Percentiles rank a stretch among this genome's conserved stretches.
Evolutionary conservation across 495 filamentous ascomycete genomes (phyloP).

Genomic region (Neurospora africana): DNA sequence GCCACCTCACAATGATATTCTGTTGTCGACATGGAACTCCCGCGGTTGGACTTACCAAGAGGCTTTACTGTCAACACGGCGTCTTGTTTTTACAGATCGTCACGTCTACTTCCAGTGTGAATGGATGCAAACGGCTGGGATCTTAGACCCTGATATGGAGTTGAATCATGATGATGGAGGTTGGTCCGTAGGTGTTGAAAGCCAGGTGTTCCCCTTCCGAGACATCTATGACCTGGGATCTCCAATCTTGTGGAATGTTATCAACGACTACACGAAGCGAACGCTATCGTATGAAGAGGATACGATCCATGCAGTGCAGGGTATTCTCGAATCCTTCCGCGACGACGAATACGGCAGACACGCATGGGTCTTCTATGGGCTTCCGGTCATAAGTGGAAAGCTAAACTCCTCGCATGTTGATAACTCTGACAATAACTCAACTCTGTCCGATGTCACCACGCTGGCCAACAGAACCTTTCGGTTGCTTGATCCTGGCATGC

Average conservation of each 20-base stretch:
- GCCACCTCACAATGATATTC: not conserved
- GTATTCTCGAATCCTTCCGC: not conserved
- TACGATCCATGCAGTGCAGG: not conserved
- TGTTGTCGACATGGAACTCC: slow-evolving; percentile 6
- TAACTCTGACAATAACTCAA: not conserved
- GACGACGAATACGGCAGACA: not conserved
- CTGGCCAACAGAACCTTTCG: not conserved
- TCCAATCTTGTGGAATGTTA: too few relatives aligned
- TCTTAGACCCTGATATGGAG: too few relatives aligned
- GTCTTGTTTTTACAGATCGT: slow-evolving; percentile 11
- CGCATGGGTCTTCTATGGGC: not conserved
- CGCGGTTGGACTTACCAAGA: slow-evolving; percentile 37
- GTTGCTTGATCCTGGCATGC: accelerated
- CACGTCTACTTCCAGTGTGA: slow-evolving; percentile 30
- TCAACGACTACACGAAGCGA: not conserved
- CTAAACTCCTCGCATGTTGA: not conserved
- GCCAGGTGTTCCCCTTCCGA: not conserved
- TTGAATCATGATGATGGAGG: too few relatives aligned
- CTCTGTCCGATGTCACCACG: not conserved
- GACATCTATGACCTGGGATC: too few relatives aligned
- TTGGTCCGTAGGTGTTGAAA: too few relatives aligned
- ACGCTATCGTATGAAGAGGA: not conserved
- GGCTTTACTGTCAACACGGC: slow-evolving; percentile 19
- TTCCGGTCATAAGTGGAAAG: not conserved
- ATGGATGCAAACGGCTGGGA: not conserved